Base-by-base conservation (phyloP, 2,329 filamentous ascomycete species). In the Pestalotiopsis sp. region DNA sequence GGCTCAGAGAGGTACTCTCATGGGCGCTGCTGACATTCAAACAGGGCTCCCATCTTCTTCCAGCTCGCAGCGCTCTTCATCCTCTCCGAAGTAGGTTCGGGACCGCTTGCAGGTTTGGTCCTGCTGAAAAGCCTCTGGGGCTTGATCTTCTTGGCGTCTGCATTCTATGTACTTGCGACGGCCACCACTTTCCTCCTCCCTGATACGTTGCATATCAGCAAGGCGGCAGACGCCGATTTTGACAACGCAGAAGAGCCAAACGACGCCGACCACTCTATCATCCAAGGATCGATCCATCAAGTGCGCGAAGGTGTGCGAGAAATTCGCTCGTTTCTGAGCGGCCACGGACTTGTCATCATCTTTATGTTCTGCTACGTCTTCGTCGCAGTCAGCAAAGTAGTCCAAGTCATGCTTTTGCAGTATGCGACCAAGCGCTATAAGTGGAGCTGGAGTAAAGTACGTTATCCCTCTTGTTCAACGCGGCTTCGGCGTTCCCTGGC, bases 361-460 rank as follows among this genome's bases (percentile, higher is more conserved):
- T 77, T 86, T 4, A 78, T 84, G 20, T 4, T 80, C 2, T 79
- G 81, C 0, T 76, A 82, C 17, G 73, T 75, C 1, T 75, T 82
- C 14, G 75, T 77, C 9, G 67, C 81, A 4, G 56, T 77, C 0
- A 75, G 78, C 27, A 79, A 80, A 58, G 78, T 76, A 59, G 75
- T 78, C 27, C 75, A 78, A 63, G 78, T 81, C 4, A 69, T 85
- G 25, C 69, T 87, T 5, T 72, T 89, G 2, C 88, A 89, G 72
- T 89, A 89, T 72, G 80, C 85, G 67, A 84, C 83, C 1, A 84
- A 83, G 62, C 81, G 86, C 5, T 89, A 86, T 74, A 65, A 77
- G 38, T 84, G 86, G 81, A 81, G 80, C 7, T 85, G 84, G 83
- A 81, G 80, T 56, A 78, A 78, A 67, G 81, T 83, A 70, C 14